Evolutionary conservation across 805 yeast species (phyloP), one percentile per base, ranked within the genome.

Genomic region (Sungouiella thailandica): DNA sequence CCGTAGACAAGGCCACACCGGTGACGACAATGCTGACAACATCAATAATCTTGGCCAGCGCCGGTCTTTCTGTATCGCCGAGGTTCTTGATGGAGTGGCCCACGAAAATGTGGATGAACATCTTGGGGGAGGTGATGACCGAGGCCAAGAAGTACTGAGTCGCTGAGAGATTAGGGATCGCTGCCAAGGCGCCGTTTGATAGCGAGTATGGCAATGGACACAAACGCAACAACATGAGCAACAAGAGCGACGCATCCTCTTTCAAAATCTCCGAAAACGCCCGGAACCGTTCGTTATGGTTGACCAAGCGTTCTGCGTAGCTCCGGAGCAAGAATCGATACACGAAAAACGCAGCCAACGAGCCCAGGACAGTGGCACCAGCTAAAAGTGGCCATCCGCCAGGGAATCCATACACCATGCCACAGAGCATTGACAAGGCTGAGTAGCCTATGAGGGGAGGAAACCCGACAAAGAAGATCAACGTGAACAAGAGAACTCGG

Each of bases 141-240:
- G 88, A 80, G 1, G 96, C 95, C 20, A 80, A 50, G 2, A 79
- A 62, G 55, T 83, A 90, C 17, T 78, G 76, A 26, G 57, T 40
- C 2, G 79, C 60, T 0, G 80, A 66, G 9, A 90, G 69, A 12
- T 85, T 83, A 0, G 94, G 96, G 10, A 90, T 74, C 2, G 94
- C 81, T 7, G 95, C 93, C 44, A 93, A 68, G 0, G 95, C 97
- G 4, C 96, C 97, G 50, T 90, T 90, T 0, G 93, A 81, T 20
- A 90, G 63, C 2, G 96, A 87, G 54, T 88, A 93, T 0, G 97
- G 97, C 49, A 90, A 72, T 1, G 98, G 98, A 47, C 96, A 87
- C 37, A 90, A 57, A 35, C 97, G 68, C 18, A 90, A 71, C 52
- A 90, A 65, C 33, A 83, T 74, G 34, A 90, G 58, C 16, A 93